phyloP scores from a whole-genome alignment of 108 stramenopile genomes.

The Skeletonema grethae region DNA sequence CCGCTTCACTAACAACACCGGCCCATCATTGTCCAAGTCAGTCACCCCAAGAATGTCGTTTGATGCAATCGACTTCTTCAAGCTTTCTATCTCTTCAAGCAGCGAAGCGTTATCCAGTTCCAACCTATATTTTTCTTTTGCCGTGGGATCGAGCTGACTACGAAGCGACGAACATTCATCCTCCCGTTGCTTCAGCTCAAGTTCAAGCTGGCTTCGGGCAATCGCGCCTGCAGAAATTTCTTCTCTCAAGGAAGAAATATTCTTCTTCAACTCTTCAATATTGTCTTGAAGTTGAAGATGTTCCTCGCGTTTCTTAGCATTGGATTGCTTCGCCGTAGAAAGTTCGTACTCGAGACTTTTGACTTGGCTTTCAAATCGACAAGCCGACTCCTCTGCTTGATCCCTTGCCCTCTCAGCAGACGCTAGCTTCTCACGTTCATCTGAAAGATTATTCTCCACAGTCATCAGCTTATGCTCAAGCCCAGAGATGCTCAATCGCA shows the following conservation, averaged over 20 bases:
- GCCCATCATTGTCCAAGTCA: not conserved
- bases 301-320: conserved; percentile 10
- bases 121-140: conserved; percentile 34
- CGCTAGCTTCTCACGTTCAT: conserved; percentile 3
- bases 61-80: conserved; percentile 7
- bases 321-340: not conserved
- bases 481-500: conserved; percentile 22
- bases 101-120: conserved; percentile 30
- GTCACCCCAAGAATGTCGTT: not conserved
- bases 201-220: conserved; percentile 26
- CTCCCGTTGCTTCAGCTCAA: conserved; percentile 25
- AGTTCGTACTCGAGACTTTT: conserved; percentile 12
- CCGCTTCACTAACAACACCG: not conserved
- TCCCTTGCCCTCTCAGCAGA: conserved; percentile 13
- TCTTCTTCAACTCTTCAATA: conserved; percentile 23
- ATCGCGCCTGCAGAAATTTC: conserved; percentile 38
- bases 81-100: conserved; percentile 23
- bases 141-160: conserved; percentile 22
- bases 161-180: conserved; percentile 16
- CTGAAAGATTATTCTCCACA: conserved; percentile 11
- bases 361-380: conserved; percentile 25
- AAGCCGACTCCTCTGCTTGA: conserved; percentile 24
- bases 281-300: conserved; percentile 17
- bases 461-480: conserved; percentile 20
- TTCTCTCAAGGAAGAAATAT: conserved; percentile 22